Conservation (phyloP, 202 grass and related monocot species). For the Panicum hallii region DNA sequence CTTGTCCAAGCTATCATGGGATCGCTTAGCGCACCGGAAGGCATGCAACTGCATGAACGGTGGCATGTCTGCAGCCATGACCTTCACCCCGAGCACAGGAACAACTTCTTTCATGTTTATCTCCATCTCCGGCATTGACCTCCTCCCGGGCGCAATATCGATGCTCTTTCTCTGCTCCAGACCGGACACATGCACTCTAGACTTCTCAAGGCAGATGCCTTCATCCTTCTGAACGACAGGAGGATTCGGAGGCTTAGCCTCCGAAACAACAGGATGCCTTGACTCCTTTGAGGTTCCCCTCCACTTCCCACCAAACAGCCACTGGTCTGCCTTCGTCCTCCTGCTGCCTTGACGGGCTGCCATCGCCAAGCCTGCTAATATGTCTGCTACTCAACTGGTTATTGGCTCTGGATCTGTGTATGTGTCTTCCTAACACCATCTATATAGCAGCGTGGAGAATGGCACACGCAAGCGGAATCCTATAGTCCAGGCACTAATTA, state of each 20-base stretch:
- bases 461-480: conserved; percentile 37
- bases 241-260: conserved; percentile 32
- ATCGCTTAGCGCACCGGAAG: conserved; percentile 69
- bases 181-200: conserved; percentile 54
- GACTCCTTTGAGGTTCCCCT: conserved; percentile 47
- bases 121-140: conserved; percentile 75
- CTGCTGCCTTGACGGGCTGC: conserved; percentile 38
- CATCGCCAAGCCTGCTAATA: conserved; percentile 40
- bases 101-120: conserved; percentile 64
- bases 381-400: conserved; percentile 9
- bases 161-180: conserved; percentile 35
- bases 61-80: conserved; percentile 77
- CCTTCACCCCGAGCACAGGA: conserved; percentile 66
- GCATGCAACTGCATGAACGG: conserved; percentile 86
- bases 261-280: conserved; percentile 38
- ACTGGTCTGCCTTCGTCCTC: conserved; percentile 48
- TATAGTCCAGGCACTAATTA: conserved; percentile 41
- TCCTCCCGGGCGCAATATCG: conserved; percentile 61
- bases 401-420: conserved; percentile 35
- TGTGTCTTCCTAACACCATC: conserved; percentile 26
- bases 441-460: conserved; percentile 48
- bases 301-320: conserved; percentile 56
- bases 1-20: conserved; percentile 63
- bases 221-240: conserved; percentile 42
- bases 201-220: conserved; percentile 61